These are phyloP conservation scores for Talaromyces liani DNA, from an alignment of 495 filamentous ascomycete species.

Conservation along the genomic window DNA sequence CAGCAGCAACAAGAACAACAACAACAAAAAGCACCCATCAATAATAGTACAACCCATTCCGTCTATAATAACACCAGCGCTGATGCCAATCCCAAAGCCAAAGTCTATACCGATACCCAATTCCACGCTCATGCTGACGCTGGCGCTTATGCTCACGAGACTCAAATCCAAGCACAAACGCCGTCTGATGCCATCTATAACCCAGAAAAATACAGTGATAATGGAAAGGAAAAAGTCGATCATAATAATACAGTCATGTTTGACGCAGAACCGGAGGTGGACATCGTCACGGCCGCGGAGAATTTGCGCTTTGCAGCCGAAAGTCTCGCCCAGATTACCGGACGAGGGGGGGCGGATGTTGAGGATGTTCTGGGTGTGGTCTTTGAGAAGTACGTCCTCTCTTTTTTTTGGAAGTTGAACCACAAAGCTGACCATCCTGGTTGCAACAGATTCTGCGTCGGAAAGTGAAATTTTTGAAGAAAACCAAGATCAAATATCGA, in stretches of 20 bases:
- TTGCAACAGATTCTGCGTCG: slow-evolving; percentile 56
- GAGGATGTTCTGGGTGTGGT: slow-evolving; percentile 96
- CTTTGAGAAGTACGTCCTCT: slow-evolving; percentile 77
- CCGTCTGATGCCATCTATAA: slow-evolving; percentile 9
- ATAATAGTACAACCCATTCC: not conserved
- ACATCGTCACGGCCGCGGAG: slow-evolving; percentile 94
- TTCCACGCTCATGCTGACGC: slow-evolving; percentile 5
- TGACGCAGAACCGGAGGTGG: slow-evolving; percentile 39
- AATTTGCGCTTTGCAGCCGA: slow-evolving; percentile 76
- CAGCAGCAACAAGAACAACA: not conserved
- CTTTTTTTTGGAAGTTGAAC: not conserved
- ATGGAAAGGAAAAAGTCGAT: not conserved
- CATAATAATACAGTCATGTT: slow-evolving; percentile 19
- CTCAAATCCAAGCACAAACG: slow-evolving; percentile 9
- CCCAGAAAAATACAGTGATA: slow-evolving; percentile 12
- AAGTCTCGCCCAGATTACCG: slow-evolving; percentile 76
- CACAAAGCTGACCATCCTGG: not conserved
- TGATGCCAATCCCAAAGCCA: slow-evolving; percentile 5
- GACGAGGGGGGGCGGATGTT: slow-evolving; percentile 82
- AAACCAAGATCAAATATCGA: slow-evolving; percentile 17
- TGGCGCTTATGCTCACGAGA: slow-evolving; percentile 3
- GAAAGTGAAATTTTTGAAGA: slow-evolving; percentile 42
- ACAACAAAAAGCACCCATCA: not conserved
- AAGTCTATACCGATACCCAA: not conserved
- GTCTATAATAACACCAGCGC: slow-evolving; percentile 5